Conservation (phyloP, 1,284 basidiomycete genomes). For the Pseudozyma pruni region DNA sequence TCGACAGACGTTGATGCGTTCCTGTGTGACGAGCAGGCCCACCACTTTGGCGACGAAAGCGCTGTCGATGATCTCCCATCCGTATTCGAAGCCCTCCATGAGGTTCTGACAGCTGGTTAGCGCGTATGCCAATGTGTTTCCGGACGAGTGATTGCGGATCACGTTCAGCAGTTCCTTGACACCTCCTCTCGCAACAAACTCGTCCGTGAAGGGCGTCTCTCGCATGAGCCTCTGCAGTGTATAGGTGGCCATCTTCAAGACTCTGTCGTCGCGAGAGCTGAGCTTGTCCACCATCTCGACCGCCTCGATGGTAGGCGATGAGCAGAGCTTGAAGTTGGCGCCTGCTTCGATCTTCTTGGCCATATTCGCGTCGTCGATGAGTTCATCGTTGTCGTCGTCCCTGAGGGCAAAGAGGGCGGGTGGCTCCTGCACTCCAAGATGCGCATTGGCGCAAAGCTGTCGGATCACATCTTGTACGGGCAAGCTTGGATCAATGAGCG, state of each 20-base stretch:
- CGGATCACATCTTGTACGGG: constrained; percentile 59
- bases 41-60: constrained; percentile 81
- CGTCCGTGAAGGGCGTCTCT: constrained; percentile 87
- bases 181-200: constrained; percentile 84
- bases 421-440: constrained; percentile 83
- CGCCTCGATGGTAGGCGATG: constrained; percentile 83
- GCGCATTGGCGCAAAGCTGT: constrained; percentile 68
- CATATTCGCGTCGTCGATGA: constrained; percentile 79
- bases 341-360: constrained; percentile 61
- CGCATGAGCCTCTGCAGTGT: constrained; percentile 86
- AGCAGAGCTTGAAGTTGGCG: constrained; percentile 73
- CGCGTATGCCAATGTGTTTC: constrained; percentile 88
- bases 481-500: constrained; percentile 56
- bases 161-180: constrained; percentile 54
- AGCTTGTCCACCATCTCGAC: constrained; percentile 82
- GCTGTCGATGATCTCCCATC: constrained; percentile 79
- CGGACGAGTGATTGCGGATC: constrained; percentile 71
- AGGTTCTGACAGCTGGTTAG: constrained; percentile 85
- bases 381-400: constrained; percentile 81
- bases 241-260: constrained; percentile 77
- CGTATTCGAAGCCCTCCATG: constrained; percentile 58
- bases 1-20: constrained; percentile 84
- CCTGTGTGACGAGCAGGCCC: constrained; percentile 74
- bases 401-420: constrained; percentile 83
- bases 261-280: constrained; percentile 73